Conservation (phyloP, 176 grass and related monocot species). For the Dendrocalamus sinicus region DNA sequence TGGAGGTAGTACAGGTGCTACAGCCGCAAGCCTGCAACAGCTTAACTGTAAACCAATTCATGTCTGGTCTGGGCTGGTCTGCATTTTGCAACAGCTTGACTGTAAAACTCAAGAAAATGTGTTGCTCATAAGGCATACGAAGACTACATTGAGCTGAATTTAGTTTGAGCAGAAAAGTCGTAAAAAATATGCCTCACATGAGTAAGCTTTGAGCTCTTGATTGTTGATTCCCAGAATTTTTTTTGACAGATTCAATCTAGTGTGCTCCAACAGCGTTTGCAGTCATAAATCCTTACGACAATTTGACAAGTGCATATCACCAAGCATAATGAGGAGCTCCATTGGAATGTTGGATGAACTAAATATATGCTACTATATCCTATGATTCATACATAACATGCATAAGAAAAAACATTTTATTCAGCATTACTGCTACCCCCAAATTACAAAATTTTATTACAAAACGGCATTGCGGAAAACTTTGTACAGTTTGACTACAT, state of each 20-base stretch:
- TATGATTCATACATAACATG: constrained; percentile 35
- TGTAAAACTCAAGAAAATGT: neutral
- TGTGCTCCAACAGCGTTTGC: neutral
- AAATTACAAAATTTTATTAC: constrained; percentile 35
- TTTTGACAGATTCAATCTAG: neutral
- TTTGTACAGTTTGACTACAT: constrained; percentile 57
- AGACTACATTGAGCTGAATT: constrained; percentile 4
- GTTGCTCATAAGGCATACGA: constrained; percentile 23
- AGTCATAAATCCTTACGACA: constrained; percentile 4
- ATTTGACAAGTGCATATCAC: neutral
- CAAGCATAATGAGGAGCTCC: neutral
- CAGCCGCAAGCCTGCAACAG: constrained; percentile 27
- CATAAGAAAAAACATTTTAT: constrained; percentile 38
- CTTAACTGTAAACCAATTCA: constrained; percentile 43
- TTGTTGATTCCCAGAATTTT: neutral
- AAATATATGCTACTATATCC: constrained; percentile 19
- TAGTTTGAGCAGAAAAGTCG: constrained; percentile 2
- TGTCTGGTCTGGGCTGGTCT: constrained; percentile 27
- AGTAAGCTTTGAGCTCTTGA: neutral
- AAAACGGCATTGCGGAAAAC: constrained; percentile 18
- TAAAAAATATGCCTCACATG: neutral
- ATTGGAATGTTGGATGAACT: constrained; percentile 1
- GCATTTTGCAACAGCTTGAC: constrained; percentile 39
- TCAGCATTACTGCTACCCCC: constrained; percentile 36
- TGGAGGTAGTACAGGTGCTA: constrained; percentile 8